These are phyloP conservation scores for Lentinula aciculospora DNA, from an alignment of 768 basidiomycete genomes.

Conservation along the genomic window DNA sequence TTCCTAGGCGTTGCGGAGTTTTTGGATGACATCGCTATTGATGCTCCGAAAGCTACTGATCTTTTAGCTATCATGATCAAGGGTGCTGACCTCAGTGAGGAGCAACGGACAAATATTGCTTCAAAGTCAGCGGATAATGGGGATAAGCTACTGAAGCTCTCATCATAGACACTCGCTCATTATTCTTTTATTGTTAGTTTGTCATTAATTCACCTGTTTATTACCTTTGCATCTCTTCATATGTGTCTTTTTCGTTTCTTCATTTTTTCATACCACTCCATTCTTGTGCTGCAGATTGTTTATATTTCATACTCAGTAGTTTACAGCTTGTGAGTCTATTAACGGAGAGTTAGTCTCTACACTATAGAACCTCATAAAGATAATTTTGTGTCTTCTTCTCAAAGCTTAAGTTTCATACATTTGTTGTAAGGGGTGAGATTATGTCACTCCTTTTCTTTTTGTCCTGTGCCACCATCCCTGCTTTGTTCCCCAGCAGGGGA, in stretches of 20 bases:
- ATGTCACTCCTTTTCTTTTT: not conserved
- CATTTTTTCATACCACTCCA: not conserved
- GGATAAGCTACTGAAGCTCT: conserved; percentile 52
- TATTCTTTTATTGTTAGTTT: conserved; percentile 17
- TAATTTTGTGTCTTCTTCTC: not conserved
- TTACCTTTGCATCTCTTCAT: conserved; percentile 11
- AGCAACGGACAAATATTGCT: conserved; percentile 48
- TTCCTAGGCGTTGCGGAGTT: conserved; percentile 64
- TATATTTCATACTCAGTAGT: conserved; percentile 6
- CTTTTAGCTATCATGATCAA: conserved; percentile 73
- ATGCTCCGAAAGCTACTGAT: conserved; percentile 81
- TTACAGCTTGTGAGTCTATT: not conserved
- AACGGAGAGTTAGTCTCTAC: conserved; percentile 1
- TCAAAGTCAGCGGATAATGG: conserved; percentile 52
- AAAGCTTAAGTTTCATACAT: no score
- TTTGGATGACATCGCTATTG: conserved; percentile 85
- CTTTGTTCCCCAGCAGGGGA: not conserved
- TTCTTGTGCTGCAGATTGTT: conserved; percentile 7
- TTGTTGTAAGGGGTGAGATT: not conserved
- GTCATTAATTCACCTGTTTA: conserved; percentile 9
- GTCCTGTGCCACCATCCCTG: not conserved
- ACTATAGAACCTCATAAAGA: not conserved
- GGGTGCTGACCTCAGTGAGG: conserved; percentile 62
- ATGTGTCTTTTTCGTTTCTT: conserved; percentile 1
- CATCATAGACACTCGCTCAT: conserved; percentile 41